Conservation (phyloP, 139 green algal genomes). For the Chlamydomonas sphaeroides region DNA sequence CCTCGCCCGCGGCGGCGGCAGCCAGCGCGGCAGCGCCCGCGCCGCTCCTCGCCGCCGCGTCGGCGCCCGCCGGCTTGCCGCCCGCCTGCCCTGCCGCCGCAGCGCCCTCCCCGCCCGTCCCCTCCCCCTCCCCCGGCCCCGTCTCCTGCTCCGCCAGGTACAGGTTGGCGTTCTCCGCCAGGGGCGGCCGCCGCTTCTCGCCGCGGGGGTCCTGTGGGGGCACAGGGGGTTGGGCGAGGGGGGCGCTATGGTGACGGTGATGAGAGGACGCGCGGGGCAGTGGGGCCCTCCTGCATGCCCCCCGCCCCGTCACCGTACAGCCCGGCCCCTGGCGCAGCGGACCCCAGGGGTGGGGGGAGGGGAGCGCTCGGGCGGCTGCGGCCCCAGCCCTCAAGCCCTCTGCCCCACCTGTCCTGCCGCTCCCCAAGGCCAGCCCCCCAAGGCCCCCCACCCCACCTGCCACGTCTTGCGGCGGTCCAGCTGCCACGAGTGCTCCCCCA, state of each 20-base stretch:
- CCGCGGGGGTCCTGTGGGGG: conserved; percentile 45
- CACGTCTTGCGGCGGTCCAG: conserved; percentile 58
- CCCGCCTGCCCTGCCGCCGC: neutral
- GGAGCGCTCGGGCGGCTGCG: too few relatives aligned
- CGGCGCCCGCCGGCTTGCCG: neutral
- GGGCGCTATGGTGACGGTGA: too few relatives aligned
- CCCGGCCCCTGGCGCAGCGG: too few relatives aligned
- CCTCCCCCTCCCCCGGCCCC: neutral
- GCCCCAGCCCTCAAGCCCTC: too few relatives aligned
- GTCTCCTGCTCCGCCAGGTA: conserved; percentile 16
- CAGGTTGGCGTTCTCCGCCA: conserved; percentile 36
- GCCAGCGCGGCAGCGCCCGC: neutral
- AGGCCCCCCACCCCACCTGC: conserved; percentile 26
- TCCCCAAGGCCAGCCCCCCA: too few relatives aligned
- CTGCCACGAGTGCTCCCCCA: conserved; percentile 68
- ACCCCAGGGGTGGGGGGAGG: too few relatives aligned
- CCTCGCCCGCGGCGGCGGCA: neutral
- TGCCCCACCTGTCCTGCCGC: too few relatives aligned
- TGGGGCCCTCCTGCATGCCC: too few relatives aligned
- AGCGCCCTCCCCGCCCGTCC: neutral
- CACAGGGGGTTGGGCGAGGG: neutral
- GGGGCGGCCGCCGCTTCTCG: conserved; percentile 17
- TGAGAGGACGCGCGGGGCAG: too few relatives aligned
- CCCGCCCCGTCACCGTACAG: too few relatives aligned
- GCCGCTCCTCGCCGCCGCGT: neutral